phyloP scores from a whole-genome alignment of 352 stramenopile genomes.

The Heterotrichella gracilis region DNA sequence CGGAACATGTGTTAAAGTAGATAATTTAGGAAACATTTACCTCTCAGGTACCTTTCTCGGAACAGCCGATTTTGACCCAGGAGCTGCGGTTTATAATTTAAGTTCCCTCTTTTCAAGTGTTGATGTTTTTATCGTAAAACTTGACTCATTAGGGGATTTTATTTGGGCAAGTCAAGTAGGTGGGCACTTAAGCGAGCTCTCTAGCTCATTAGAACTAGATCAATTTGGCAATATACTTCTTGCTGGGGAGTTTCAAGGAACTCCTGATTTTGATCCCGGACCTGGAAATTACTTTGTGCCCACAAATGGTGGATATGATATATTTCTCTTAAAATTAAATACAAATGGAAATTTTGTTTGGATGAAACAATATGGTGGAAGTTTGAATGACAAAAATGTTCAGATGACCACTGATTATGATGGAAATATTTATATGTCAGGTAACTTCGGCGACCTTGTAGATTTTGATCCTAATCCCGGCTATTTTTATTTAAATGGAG shows the following conservation, averaged over 20 bases:
- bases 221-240: background rate
- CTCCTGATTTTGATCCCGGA: background rate
- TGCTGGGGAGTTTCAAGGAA: background rate
- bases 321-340: constrained; percentile 7
- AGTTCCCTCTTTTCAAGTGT: background rate
- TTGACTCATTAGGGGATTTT: background rate
- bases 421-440: background rate
- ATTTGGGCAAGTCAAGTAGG: background rate
- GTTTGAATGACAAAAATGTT: background rate
- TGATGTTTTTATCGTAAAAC: background rate
- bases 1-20: background rate
- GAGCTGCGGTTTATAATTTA: background rate
- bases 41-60: background rate
- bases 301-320: background rate
- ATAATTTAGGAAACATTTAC: background rate
- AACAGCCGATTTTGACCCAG: background rate
- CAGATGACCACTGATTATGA: background rate
- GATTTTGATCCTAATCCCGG: background rate
- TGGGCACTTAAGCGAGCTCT: background rate
- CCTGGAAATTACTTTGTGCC: background rate
- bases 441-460: background rate
- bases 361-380: background rate
- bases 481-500: no score
- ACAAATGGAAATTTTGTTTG: background rate
- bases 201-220: background rate